A percentile compares a stretch with the other conserved stretches of the same genome.
Conservation (phyloP, 495 filamentous ascomycete genomes). For the Neurospora sp. region DNA sequence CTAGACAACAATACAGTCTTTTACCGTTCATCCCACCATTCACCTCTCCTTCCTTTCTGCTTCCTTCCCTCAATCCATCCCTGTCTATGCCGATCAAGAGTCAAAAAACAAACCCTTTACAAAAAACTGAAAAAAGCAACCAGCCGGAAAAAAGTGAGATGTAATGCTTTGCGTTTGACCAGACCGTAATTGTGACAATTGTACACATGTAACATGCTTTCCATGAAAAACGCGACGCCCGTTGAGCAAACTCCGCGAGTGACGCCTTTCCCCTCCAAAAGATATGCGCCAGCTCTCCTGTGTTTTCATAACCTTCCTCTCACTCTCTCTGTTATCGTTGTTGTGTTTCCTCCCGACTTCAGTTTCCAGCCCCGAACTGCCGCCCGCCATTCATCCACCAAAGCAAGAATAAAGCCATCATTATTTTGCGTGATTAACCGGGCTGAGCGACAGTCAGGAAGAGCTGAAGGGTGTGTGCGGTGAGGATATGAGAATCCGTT, state of each 20-base stretch:
- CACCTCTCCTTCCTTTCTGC: background rate
- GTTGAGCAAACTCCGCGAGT: background rate
- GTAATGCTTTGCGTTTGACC: background rate
- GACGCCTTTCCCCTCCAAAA: background rate
- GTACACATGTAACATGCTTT: conserved; percentile 24
- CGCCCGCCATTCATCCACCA: background rate
- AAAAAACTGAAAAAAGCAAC: conserved; percentile 19
- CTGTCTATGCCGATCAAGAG: background rate
- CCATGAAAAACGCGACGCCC: conserved; percentile 14
- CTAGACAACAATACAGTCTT: conserved; percentile 38
- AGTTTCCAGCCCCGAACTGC: background rate
- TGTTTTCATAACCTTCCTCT: background rate
- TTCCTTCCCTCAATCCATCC: background rate
- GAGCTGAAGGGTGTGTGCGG: background rate
- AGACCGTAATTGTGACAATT: conserved; percentile 28
- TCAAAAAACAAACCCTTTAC: background rate
- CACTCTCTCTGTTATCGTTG: background rate
- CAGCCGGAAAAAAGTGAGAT: conserved; percentile 5
- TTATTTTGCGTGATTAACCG: background rate
- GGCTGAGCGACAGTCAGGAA: background rate
- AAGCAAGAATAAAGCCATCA: background rate
- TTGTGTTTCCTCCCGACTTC: background rate
- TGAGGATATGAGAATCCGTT: background rate
- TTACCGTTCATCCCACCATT: conserved; percentile 28
- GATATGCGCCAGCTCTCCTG: background rate